Base-by-base conservation (phyloP, 2,329 filamentous ascomycete genomes). In the Exophiala sp. region DNA sequence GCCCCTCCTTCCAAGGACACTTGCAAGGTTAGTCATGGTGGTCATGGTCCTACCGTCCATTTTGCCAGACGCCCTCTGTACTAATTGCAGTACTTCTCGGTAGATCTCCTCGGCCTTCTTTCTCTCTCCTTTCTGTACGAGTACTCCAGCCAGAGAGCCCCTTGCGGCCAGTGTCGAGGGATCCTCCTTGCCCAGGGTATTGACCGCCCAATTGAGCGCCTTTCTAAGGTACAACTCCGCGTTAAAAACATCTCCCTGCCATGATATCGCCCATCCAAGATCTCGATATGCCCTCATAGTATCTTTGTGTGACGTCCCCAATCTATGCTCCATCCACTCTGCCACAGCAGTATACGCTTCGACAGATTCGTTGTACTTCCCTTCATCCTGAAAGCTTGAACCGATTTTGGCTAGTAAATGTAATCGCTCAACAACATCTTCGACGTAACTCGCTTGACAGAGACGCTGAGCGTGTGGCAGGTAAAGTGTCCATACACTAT, bases 281-380 rank as follows among this genome's bases (percentile, higher is more conserved):
- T 58, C 21, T 29, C 41, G 12, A 38, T 55, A 58, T 16, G 45
- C 39, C 16, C 1, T 3, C 12, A 55, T 16, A 35, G 46, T 54
- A 4, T 33, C 2, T 38, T 10, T 3, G 9, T 57, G 16, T 14
- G 39, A 50, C 4, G 1, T 2, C 20, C 41, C 50, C 2, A 45
- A 41, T 16, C 39, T 45, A 11, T 32, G 9, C 44, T 54, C 54
- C 33, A 45, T 50, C 46, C 47, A 52, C 10, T 41, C 3, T 16
- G 42, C 55, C 2, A 49, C 47, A 4, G 24, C 6, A 8, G 32
- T 20, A 38, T 52, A 74, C 58, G 96, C 72, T 44, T 83, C 80
- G 55, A 96, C 72, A 12, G 92, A 92, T 69, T 92, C 88, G 58
- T 96, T 91, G 12, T 83, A 82, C 75, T 88, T 87, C 35, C 87